Evolutionary conservation across 805 yeast species (phyloP), one percentile per base, ranked within the genome.

Genomic region (Schizosaccharomyces japonicus): DNA sequence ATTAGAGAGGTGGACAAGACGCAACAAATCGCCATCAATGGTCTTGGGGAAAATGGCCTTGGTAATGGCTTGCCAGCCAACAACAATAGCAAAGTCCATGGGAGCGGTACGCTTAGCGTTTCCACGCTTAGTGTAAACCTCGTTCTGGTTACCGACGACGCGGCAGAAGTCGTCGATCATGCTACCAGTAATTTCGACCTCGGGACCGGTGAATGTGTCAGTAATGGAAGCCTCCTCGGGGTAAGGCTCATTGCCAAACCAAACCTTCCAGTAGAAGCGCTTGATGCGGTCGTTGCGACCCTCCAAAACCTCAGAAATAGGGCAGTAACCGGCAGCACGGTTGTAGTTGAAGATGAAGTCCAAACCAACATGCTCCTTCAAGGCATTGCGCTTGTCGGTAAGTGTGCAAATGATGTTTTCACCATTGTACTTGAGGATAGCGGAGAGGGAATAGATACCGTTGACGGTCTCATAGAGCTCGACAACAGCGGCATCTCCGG

Each of bases 11-110:
- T 90, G 99, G 49, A 90, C 98, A 59, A 90, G 72, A 62, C 78
- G 80, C 66, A 90, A 71, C 60, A 90, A 71, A 63, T 90, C 98
- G 65, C 98, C 98, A 62, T 92, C 96, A 57, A 90, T 92, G 52
- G 78, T 75, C 61, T 75, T 74, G 49, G 98, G 98, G 90, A 90
- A 90, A 56, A 90, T 81, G n/a, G 95, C 85, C 69, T 80, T 83
- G 68, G 90, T 87, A 61, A 90, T 87, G 47, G 95, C 92, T 67
- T 79, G 80, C 99, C 99, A 90, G 44, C 98, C 96, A 56, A 85
- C 75, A 50, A 90, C 95, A 63, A 90, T 90, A 46, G 98, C 96
- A 60, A 85, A 90, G 69, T 90, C 99, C 96, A 90, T 87, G 58
- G 99, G 99, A 45, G 96, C 98, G 56, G 76, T 69, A 50, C 82